Conservation (phyloP, 257 asterid species). For the Solanum infundibuliforme region DNA sequence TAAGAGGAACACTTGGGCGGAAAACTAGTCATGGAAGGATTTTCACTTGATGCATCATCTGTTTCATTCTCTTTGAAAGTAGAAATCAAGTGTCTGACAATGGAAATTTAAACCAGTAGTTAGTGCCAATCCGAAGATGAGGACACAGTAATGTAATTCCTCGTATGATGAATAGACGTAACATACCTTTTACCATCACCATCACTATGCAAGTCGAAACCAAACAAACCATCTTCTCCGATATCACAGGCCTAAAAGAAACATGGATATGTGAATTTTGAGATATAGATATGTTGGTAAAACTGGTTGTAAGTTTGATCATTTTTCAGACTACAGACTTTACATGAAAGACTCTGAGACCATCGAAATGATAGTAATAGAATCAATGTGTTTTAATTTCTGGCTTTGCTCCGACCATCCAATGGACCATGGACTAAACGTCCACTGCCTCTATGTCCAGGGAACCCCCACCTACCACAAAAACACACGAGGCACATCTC, state of each 20-base stretch:
- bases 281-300: no score
- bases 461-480: no score
- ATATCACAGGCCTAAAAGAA: conserved; percentile 57
- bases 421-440: background rate
- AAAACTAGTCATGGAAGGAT: conserved; percentile 49
- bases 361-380: background rate
- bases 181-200: conserved; percentile 66
- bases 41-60: conserved; percentile 33
- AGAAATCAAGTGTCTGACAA: conserved; percentile 47
- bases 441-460: no score
- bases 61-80: conserved; percentile 35
- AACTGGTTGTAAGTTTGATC: background rate
- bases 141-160: background rate
- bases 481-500: background rate
- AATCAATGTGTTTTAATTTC: background rate
- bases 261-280: background rate
- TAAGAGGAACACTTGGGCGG: conserved; percentile 56
- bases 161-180: background rate
- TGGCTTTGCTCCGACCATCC: background rate
- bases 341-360: background rate
- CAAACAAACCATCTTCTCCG: conserved; percentile 63
- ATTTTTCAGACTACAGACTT: background rate
- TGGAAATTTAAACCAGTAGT: background rate
- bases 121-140: background rate
- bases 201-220: conserved; percentile 77